A percentile compares a stretch with the other conserved stretches of the same genome.
These are phyloP conservation scores for Podospora australis DNA, from an alignment of 495 filamentous ascomycete species.

Conservation along the genomic window DNA sequence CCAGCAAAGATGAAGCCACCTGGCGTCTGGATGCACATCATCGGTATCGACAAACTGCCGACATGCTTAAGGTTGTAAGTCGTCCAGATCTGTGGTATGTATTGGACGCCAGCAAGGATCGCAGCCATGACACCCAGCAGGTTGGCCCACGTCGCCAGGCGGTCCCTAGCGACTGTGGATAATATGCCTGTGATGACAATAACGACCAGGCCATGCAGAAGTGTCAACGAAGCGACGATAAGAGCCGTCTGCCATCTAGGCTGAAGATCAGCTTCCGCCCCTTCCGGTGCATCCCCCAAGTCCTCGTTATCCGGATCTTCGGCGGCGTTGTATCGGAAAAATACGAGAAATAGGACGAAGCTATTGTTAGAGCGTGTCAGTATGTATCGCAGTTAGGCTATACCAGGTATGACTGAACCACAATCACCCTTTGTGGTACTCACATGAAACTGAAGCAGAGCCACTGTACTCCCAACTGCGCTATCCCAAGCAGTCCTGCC, in stretches of 20 bases:
- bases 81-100: conserved; percentile 89
- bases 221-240: conserved; percentile 58
- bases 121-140: conserved; percentile 72
- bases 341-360: conserved; percentile 77
- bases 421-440: conserved; percentile 22
- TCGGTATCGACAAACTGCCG: conserved; percentile 85
- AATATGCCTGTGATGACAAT: conserved; percentile 61
- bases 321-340: conserved; percentile 62
- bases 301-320: conserved; percentile 37
- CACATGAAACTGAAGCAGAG: conserved; percentile 86
- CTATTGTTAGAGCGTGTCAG: conserved; percentile 34
- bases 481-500: conserved; percentile 76
- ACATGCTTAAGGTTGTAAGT: conserved; percentile 79
- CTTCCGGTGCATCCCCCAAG: too few species aligned
- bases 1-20: conserved; percentile 83
- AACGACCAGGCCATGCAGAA: conserved; percentile 63
- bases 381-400: too few species aligned
- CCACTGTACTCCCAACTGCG: conserved; percentile 88
- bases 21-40: conserved; percentile 98
- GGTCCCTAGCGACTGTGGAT: conserved; percentile 46
- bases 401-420: too few species aligned
- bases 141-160: conserved; percentile 72
- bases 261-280: conserved; percentile 32
- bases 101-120: conserved; percentile 79
- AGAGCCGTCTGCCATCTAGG: conserved; percentile 72